These are phyloP conservation scores for Ramaria sp. DNA, from an alignment of 768 basidiomycete genomes.

Conservation along the genomic window DNA sequence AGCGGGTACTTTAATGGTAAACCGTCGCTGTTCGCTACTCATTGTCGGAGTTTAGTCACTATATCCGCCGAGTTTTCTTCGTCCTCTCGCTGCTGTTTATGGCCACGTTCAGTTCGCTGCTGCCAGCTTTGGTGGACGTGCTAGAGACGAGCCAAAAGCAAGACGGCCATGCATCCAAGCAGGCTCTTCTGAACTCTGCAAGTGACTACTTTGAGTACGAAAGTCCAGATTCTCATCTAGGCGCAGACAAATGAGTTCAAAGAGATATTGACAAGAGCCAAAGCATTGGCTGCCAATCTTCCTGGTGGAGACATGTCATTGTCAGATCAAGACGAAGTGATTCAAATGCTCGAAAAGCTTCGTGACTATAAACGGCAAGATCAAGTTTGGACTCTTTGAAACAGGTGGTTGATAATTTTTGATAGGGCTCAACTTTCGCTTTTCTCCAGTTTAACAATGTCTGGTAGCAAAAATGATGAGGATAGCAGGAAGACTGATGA, in stretches of 20 bases:
- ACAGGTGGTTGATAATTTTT: background rate
- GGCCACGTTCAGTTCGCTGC: slow-evolving; percentile 20
- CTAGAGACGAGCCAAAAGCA: slow-evolving; percentile 49
- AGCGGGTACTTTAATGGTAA: slow-evolving; percentile 84
- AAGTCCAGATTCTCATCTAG: background rate
- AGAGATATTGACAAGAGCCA: slow-evolving; percentile 44
- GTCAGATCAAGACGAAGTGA: slow-evolving; percentile 61
- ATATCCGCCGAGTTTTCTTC: background rate
- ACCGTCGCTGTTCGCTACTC: slow-evolving; percentile 7
- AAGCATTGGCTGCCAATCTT: slow-evolving; percentile 43
- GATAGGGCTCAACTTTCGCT: background rate
- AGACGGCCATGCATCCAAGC: slow-evolving; percentile 51
- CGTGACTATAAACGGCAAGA: slow-evolving; percentile 53
- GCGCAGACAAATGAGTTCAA: slow-evolving; percentile 64
- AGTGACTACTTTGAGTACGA: slow-evolving; percentile 13
- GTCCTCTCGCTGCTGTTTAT: background rate
- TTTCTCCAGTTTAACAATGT: background rate
- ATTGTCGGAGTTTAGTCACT: background rate
- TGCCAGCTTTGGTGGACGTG: slow-evolving; percentile 50
- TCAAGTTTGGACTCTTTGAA: background rate
- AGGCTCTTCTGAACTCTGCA: slow-evolving; percentile 57
- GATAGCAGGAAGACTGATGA: background rate
- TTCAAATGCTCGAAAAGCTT: slow-evolving; percentile 54
- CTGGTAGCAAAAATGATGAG: background rate
- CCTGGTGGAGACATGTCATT: slow-evolving; percentile 66